These are phyloP conservation scores for Aeschynomene evenia DNA, from an alignment of 306 rosid species.

Conservation along the genomic window DNA sequence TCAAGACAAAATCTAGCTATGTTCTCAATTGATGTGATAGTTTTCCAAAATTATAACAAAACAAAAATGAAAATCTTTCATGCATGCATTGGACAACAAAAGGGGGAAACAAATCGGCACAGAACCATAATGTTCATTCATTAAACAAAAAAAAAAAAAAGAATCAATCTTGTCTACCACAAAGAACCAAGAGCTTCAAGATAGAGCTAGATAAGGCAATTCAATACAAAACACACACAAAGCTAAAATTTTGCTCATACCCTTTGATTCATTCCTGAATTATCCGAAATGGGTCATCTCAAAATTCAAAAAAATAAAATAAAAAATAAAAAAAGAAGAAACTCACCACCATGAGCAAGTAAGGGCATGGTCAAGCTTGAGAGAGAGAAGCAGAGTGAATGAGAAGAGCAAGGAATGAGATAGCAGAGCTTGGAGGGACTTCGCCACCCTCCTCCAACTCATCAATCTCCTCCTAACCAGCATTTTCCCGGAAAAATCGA, in stretches of 20 bases:
- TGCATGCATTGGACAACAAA: conserved; percentile 30
- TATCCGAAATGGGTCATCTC: conserved; percentile 21
- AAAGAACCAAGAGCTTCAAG: background rate
- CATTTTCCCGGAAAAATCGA: conserved; percentile 36
- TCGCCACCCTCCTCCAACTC: conserved; percentile 83
- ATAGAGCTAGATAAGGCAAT: background rate
- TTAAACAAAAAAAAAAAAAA: background rate
- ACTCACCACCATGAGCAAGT: conserved; percentile 77
- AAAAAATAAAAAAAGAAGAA: background rate
- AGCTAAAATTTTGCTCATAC: conserved; percentile 8
- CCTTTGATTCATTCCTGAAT: background rate
- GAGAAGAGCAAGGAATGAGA: conserved; percentile 73
- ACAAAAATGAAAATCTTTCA: background rate
- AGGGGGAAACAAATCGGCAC: conserved; percentile 13
- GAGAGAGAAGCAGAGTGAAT: conserved; percentile 65
- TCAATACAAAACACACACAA: background rate
- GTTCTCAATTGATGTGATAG: conserved; percentile 2
- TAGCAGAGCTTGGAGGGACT: conserved; percentile 57
- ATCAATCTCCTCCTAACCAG: conserved; percentile 58
- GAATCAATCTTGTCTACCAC: conserved; percentile 10
- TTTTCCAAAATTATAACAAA: conserved; percentile 6
- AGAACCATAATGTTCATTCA: background rate
- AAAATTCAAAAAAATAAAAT: background rate
- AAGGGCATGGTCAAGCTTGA: conserved; percentile 60
- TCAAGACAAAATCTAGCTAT: background rate